These are phyloP conservation scores for Talaromyces pinophilus DNA, from an alignment of 2,329 filamentous ascomycete genomes.

Conservation along the genomic window DNA sequence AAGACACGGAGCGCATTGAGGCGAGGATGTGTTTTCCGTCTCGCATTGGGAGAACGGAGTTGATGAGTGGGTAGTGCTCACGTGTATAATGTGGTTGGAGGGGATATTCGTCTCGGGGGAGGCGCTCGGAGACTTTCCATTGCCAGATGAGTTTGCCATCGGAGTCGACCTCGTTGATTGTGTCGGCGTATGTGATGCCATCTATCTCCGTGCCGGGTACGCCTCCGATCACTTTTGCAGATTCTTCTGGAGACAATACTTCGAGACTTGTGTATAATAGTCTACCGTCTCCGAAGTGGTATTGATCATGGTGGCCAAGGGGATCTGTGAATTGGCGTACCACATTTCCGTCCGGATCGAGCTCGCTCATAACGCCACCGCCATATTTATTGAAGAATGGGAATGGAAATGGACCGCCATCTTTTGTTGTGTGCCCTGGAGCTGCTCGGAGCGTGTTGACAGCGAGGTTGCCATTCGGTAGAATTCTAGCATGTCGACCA, in stretches of 20 bases:
- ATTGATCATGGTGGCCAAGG: constrained; percentile 50
- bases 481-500: constrained; percentile 49
- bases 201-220: constrained; percentile 42
- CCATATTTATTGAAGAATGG: constrained; percentile 51
- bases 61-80: constrained; percentile 50
- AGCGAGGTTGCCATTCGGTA: constrained; percentile 48
- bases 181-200: constrained; percentile 38
- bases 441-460: constrained; percentile 48
- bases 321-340: constrained; percentile 46
- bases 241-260: constrained; percentile 40
- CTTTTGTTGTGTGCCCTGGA: constrained; percentile 13
- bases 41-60: constrained; percentile 42
- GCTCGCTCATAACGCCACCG: constrained; percentile 49
- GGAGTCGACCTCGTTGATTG: constrained; percentile 47
- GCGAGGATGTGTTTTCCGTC: constrained; percentile 48
- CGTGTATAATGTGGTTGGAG: constrained; percentile 36
- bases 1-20: constrained; percentile 46
- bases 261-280: constrained; percentile 49
- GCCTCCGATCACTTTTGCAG: constrained; percentile 43
- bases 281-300: constrained; percentile 47
- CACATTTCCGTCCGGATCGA: constrained; percentile 42
- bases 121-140: constrained; percentile 48
- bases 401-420: constrained; percentile 40
- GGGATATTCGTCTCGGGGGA: constrained; percentile 42
- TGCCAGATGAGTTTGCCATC: constrained; percentile 45